A percentile compares a stretch with the other conserved stretches of the same genome.
Conservation (phyloP, 148 eudicot species). For the Gaultheria prostrata region DNA sequence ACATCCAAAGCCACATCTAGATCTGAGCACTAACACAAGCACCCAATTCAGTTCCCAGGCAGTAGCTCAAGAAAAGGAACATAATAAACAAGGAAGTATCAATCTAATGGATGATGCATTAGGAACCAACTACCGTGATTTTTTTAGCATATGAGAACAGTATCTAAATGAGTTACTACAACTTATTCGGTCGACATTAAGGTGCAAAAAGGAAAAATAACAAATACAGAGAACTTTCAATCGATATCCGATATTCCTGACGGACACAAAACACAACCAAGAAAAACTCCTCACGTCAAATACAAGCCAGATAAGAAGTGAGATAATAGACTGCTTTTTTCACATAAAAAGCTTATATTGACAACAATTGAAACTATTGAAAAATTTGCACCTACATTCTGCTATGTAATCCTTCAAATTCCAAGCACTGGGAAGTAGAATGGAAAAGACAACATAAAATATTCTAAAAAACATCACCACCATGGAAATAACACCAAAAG, state of each 20-base stretch:
- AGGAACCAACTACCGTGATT: neutral
- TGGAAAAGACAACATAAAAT: neutral
- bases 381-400: neutral
- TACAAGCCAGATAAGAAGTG: neutral
- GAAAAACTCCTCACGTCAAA: neutral
- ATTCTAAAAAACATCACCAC: neutral
- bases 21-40: neutral
- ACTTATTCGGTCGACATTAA: neutral
- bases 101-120: neutral
- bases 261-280: neutral
- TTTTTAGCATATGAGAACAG: neutral
- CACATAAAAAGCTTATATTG: neutral
- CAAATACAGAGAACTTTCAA: neutral
- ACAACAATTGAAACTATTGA: neutral
- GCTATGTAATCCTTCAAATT: neutral
- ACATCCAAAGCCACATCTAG: neutral
- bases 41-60: constrained; percentile 6
- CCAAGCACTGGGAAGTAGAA: neutral
- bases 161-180: neutral
- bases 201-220: neutral
- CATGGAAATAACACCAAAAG: neutral
- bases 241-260: neutral
- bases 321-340: neutral
- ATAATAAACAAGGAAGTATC: neutral
- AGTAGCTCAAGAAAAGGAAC: neutral